phyloP scores from a whole-genome alignment of 306 rosid genomes.

The Dicorynia guianensis region DNA sequence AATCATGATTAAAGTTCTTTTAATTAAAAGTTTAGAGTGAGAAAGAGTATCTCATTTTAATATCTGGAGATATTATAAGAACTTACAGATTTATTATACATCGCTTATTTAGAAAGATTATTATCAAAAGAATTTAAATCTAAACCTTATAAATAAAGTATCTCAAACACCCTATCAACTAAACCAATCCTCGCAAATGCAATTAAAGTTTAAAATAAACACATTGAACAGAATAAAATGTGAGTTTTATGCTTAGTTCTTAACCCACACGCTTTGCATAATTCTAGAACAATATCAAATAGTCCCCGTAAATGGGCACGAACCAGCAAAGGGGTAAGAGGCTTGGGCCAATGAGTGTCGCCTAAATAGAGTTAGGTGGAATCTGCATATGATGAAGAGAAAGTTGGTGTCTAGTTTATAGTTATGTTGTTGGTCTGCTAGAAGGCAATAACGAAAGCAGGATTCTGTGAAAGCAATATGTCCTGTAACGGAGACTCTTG shows the following conservation, averaged over 20 bases:
- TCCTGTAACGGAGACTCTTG: not conserved
- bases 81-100: too few relatives aligned
- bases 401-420: not conserved
- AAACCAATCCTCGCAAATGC: too few relatives aligned
- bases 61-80: too few relatives aligned
- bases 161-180: too few relatives aligned
- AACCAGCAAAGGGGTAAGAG: not conserved
- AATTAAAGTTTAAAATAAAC: too few relatives aligned
- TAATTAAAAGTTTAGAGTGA: too few relatives aligned
- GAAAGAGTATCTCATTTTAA: too few relatives aligned
- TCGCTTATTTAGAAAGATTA: too few relatives aligned
- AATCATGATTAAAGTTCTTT: not conserved
- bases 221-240: not conserved
- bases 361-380: constrained; percentile 38
- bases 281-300: constrained; percentile 40
- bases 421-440: not conserved
- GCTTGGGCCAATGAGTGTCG: not conserved
- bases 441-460: not conserved
- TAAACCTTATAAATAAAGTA: too few relatives aligned
- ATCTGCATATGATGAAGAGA: constrained; percentile 24
- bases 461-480: constrained; percentile 11
- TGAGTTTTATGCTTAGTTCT: constrained; percentile 3
- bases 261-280: constrained; percentile 48
- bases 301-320: constrained; percentile 13
- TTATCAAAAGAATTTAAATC: too few relatives aligned